phyloP scores from a whole-genome alignment of 768 basidiomycete species.

The Hericium rajendrae region DNA sequence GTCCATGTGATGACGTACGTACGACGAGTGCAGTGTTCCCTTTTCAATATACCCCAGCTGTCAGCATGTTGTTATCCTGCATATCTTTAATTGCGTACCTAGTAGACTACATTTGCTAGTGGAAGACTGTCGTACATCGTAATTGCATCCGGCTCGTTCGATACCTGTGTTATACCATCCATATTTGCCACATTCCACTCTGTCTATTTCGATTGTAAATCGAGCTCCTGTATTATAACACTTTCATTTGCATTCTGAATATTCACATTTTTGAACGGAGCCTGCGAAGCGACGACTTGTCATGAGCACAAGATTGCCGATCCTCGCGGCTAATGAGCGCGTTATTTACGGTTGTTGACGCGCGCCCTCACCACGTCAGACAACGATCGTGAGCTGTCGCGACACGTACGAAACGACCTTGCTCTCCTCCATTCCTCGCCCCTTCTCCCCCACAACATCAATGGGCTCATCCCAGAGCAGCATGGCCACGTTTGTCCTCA shows the following conservation, averaged over 20 bases:
- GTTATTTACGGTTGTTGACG: conserved; percentile 24
- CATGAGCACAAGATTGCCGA: background rate
- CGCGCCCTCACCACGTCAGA: conserved; percentile 10
- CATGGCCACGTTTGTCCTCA: conserved; percentile 27
- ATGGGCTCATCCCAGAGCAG: conserved; percentile 42
- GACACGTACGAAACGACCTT: background rate
- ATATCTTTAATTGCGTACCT: background rate
- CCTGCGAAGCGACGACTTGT: background rate
- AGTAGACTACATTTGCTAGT: background rate
- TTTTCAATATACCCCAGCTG: background rate
- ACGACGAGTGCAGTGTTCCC: background rate
- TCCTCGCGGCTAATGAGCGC: conserved; percentile 3
- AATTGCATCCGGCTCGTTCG: background rate
- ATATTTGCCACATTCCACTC: background rate
- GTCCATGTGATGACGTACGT: background rate
- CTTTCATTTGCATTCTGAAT: too few species aligned
- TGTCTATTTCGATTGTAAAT: too few species aligned
- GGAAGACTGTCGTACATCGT: background rate
- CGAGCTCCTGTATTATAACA: too few species aligned
- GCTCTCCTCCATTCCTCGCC: background rate
- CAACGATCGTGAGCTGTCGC: background rate
- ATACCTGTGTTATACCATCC: background rate
- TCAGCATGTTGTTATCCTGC: background rate
- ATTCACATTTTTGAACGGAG: too few species aligned
- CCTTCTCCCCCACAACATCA: background rate